Conservation (phyloP, 345 rosid species). For the Rubroshorea leprosula region DNA sequence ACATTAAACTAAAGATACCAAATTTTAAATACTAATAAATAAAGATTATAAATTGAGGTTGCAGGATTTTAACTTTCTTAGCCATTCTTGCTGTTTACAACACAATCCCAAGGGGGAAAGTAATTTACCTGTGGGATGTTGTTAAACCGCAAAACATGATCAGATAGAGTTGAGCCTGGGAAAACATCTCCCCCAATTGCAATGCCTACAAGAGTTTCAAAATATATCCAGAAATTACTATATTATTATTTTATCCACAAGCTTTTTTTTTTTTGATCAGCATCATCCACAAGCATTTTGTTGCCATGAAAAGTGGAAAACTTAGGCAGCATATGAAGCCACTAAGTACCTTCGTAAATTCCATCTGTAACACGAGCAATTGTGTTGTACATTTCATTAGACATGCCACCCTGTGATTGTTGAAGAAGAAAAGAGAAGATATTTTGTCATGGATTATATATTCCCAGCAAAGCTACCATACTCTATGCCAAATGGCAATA, state of each 20-base stretch:
- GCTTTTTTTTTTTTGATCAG: too few species aligned
- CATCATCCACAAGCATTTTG: slow-evolving; percentile 4
- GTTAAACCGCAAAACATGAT: slow-evolving; percentile 87
- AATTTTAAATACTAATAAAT: neutral
- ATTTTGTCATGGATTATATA: neutral
- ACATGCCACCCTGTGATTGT: slow-evolving; percentile 87
- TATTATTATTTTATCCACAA: slow-evolving; percentile 10
- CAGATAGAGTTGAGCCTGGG: slow-evolving; percentile 93
- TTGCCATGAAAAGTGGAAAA: neutral
- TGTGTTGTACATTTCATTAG: slow-evolving; percentile 88
- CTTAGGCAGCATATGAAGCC: slow-evolving; percentile 1
- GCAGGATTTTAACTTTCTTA: neutral
- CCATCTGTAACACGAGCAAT: slow-evolving; percentile 96
- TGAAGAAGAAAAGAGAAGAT: slow-evolving; percentile 5
- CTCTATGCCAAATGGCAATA: slow-evolving; percentile 21
- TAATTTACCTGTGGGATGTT: slow-evolving; percentile 83
- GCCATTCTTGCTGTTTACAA: neutral
- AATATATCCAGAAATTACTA: slow-evolving; percentile 7
- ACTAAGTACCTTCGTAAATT: slow-evolving; percentile 72
- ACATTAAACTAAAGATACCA: too few species aligned
- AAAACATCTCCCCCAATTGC: slow-evolving; percentile 99
- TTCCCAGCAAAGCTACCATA: slow-evolving; percentile 3
- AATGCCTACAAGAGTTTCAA: slow-evolving; percentile 53
- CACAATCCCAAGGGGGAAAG: neutral
- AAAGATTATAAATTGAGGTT: neutral